phyloP scores from a whole-genome alignment of 2,329 filamentous ascomycete species.

The Penicillium sp. region DNA sequence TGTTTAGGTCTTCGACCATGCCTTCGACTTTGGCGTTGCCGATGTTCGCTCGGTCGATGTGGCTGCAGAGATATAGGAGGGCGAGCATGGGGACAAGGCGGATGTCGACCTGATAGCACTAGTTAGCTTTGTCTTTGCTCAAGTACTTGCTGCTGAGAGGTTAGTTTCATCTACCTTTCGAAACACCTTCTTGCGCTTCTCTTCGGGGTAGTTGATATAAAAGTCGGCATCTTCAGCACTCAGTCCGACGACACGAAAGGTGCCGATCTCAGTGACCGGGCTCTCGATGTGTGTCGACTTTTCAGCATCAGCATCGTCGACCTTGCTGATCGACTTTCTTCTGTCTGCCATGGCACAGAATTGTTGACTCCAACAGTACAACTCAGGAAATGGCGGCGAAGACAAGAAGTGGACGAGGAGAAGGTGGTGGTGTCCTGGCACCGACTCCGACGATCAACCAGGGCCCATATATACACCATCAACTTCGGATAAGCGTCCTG shows the following conservation, averaged over 20 bases:
- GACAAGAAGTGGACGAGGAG: neutral
- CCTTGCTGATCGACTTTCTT: neutral
- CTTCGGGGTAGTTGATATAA: conserved; percentile 7
- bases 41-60: conserved; percentile 35
- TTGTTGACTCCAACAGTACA: neutral
- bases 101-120: conserved; percentile 5
- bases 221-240: conserved; percentile 12
- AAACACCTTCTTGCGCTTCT: conserved; percentile 14
- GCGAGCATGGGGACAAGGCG: conserved; percentile 26
- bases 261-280: conserved; percentile 8
- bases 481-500: neutral
- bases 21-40: conserved; percentile 36
- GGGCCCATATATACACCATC: neutral
- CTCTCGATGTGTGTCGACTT: conserved; percentile 8
- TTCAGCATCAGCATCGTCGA: neutral
- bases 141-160: neutral
- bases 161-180: neutral
- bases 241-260: conserved; percentile 11
- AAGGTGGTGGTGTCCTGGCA: too few species aligned
- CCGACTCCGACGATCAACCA: neutral
- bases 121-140: neutral
- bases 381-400: neutral
- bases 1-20: conserved; percentile 24
- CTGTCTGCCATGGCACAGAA: neutral
- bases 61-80: conserved; percentile 29